Conservation (phyloP, 1,284 basidiomycete genomes). For the Malassezia globosa region DNA sequence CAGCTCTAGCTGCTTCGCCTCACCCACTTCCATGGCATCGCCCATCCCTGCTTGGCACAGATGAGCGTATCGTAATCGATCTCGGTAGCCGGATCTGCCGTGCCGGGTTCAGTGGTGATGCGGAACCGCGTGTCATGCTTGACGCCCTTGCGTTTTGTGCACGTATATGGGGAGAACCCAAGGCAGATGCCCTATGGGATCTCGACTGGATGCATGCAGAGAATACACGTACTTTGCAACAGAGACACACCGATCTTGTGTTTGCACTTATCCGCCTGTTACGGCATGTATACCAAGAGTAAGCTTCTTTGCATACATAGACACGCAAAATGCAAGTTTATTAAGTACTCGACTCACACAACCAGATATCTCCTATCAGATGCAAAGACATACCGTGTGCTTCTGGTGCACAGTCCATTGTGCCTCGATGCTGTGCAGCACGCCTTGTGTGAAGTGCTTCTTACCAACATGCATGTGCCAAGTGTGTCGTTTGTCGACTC, state of each 20-base stretch:
- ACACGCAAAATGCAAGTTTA: constrained; percentile 82
- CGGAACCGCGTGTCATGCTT: constrained; percentile 31
- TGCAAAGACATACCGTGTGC: constrained; percentile 81
- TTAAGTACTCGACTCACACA: no score
- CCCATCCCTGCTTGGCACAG: constrained; percentile 6
- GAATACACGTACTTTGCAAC: constrained; percentile 18
- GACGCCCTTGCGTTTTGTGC: constrained; percentile 29
- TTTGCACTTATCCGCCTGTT: constrained; percentile 29
- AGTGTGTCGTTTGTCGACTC: constrained; percentile 69
- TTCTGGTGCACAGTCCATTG: constrained; percentile 77
- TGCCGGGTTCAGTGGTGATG: constrained; percentile 37
- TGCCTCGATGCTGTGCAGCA: constrained; percentile 77
- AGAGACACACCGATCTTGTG: constrained; percentile 22
- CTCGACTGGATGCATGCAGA: constrained; percentile 22
- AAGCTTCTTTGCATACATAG: constrained; percentile 80
- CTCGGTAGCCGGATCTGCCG: constrained; percentile 34
- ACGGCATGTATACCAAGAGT: constrained; percentile 26
- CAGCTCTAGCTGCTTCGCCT: no score
- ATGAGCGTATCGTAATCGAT: constrained; percentile 37
- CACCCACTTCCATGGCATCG: background rate
- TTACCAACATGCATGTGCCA: constrained; percentile 78
- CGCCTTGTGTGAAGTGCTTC: constrained; percentile 69
- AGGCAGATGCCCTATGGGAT: constrained; percentile 29
- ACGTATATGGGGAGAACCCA: constrained; percentile 8
- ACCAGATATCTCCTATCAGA: constrained; percentile 84